Base-by-base conservation (phyloP, 371 early-diverging fungal species). In the Mucor plumbeus region DNA sequence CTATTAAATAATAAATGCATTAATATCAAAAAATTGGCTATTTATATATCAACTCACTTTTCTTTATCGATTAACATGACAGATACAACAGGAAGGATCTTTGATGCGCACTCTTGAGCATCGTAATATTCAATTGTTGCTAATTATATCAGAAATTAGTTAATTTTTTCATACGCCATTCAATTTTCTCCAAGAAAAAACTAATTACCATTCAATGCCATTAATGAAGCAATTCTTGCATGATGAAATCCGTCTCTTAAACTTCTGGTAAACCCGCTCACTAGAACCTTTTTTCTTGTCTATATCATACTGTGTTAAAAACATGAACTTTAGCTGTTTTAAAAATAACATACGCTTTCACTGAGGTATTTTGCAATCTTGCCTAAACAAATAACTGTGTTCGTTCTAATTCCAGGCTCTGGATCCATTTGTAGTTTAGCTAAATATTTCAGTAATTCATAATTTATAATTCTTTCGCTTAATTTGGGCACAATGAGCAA, bases 361-460 rank as follows among this genome's bases (percentile, higher is more conserved):
- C 76, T 90, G 17, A 95, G 75, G 66, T 89, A 61, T 35, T 88
- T 89, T 59, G 91, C 88, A 50, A 97, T 87, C 73, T 97, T 96
- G 14, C 96, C 97, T 9, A 98, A 72, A 70, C 97, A 97, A 44
- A 98, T 93, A 9, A 94, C 91, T 13, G 96, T 91, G 68, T 98
- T 98, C 65, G 99, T 95, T 39, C 99, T 85, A 69, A 98, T 97
- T 1, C 97, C 97, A 0, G 99, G 96, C 67, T 97, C 96, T 33
- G 90, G 87, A 77, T 98, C 99, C 59, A 88, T 87, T 56, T 95
- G 94, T 6, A 95, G 78, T 61, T 95, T 94, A 33, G 93, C 95
- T 5, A 98, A 77, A 63, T 93, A 90, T 57, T 91, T 81, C 35
- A 97, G 62, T 1, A 97, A 74, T 56, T 97, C 96, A 65, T 91